phyloP scores from a whole-genome alignment of 306 rosid genomes.

The Medicago lupulina region DNA sequence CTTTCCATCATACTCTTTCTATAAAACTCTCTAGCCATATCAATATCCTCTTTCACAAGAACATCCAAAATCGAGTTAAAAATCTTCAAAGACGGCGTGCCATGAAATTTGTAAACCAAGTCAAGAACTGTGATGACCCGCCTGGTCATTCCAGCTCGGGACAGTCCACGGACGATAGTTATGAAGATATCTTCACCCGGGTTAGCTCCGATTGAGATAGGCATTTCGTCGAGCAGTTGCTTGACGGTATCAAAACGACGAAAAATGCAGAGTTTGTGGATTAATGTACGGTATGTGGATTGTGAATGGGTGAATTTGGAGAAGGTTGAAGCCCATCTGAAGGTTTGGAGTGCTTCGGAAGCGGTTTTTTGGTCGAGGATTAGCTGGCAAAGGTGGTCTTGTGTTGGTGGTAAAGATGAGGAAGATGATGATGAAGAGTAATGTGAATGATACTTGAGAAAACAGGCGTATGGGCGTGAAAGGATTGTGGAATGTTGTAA shows the following conservation, averaged over 20 bases:
- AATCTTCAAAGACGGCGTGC: conserved; percentile 63
- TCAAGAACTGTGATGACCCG: conserved; percentile 56
- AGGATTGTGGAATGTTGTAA: conserved; percentile 6
- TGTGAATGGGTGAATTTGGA: conserved; percentile 63
- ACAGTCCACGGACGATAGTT: conserved; percentile 64
- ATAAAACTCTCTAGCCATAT: conserved; percentile 76
- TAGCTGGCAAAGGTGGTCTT: conserved; percentile 56
- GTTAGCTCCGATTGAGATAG: conserved; percentile 58
- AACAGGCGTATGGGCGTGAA: not conserved
- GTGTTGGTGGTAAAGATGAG: conserved; percentile 49
- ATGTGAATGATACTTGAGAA: conserved; percentile 9
- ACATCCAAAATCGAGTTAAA: conserved; percentile 71
- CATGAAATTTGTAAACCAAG: conserved; percentile 55
- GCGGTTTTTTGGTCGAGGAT: conserved; percentile 63
- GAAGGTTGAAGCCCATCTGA: conserved; percentile 73
- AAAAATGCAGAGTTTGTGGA: conserved; percentile 67
- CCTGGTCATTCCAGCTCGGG: conserved; percentile 57
- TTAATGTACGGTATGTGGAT: conserved; percentile 71
- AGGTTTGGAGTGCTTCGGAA: conserved; percentile 60
- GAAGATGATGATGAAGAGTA: conserved; percentile 45
- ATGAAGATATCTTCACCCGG: conserved; percentile 60
- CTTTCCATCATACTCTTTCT: conserved; percentile 71
- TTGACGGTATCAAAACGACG: conserved; percentile 64
- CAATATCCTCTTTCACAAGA: conserved; percentile 77
- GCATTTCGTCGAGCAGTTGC: conserved; percentile 82